Evolutionary conservation across 768 basidiomycete genomes (phyloP).

Genomic region (Melanogaster broomeanus): DNA sequence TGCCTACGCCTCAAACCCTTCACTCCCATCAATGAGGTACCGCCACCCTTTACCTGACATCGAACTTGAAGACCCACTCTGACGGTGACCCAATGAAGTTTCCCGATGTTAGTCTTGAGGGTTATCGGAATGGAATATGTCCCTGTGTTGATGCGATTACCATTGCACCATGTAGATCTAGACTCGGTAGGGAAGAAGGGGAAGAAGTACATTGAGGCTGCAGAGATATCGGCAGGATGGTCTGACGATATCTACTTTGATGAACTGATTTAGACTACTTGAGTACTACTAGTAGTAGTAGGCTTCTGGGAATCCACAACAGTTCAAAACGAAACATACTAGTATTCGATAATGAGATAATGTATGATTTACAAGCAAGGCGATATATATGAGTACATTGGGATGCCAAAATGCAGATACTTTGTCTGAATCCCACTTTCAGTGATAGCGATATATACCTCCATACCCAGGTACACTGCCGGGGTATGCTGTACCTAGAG

Average conservation of each 20-base stretch:
- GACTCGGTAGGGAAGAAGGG: slow-evolving; percentile 22
- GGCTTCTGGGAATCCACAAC: neutral
- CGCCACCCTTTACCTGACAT: slow-evolving; percentile 19
- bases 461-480: neutral
- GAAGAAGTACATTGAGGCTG: slow-evolving; percentile 16
- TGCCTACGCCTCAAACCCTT: slow-evolving; percentile 24
- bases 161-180: slow-evolving; percentile 25
- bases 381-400: neutral
- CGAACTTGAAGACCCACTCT: slow-evolving; percentile 17
- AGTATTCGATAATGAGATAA: neutral
- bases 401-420: neutral
- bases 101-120: slow-evolving; percentile 15
- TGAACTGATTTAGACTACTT: neutral
- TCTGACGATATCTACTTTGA: slow-evolving; percentile 26
- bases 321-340: too few relatives aligned
- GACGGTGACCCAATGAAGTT: slow-evolving; percentile 27
- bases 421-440: neutral
- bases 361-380: neutral
- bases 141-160: slow-evolving; percentile 18
- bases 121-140: slow-evolving; percentile 16
- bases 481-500: neutral
- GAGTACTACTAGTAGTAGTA: neutral
- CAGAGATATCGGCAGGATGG: slow-evolving; percentile 21
- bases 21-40: slow-evolving; percentile 25
- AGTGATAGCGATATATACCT: slow-evolving; percentile 1